phyloP scores from a whole-genome alignment of 108 stramenopile genomes.

The Nitzschia inconspicua region DNA sequence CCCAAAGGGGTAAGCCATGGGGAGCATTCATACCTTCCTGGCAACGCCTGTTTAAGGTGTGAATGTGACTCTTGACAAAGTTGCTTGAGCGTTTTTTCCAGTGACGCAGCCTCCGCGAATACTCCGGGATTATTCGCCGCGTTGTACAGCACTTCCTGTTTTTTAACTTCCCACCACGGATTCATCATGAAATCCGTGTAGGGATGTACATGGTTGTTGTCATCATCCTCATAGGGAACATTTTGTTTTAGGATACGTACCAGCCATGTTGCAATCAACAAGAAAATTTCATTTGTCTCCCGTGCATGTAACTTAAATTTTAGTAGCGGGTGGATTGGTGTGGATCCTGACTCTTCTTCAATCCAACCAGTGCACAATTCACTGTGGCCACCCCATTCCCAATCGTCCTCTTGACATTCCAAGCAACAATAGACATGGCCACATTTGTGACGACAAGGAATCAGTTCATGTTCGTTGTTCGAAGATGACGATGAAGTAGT shows the following conservation, averaged over 20 bases:
- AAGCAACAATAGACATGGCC: constrained; percentile 48
- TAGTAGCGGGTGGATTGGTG: constrained; percentile 37
- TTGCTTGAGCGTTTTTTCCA: constrained; percentile 27
- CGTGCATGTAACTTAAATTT: constrained; percentile 50
- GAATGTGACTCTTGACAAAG: constrained; percentile 43
- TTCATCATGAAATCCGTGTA: constrained; percentile 51
- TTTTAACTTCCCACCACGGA: constrained; percentile 62
- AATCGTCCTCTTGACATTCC: constrained; percentile 56
- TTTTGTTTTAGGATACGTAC: constrained; percentile 21
- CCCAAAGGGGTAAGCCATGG: constrained; percentile 33
- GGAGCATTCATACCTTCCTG: not conserved
- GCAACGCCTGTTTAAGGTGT: constrained; percentile 27
- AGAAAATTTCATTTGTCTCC: constrained; percentile 59
- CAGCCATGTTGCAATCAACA: constrained; percentile 54
- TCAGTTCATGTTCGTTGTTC: constrained; percentile 13
- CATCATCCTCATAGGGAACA: constrained; percentile 26
- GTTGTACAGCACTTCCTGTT: not conserved
- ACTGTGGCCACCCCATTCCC: constrained; percentile 38
- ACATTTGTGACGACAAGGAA: constrained; percentile 52
- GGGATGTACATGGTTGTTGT: constrained; percentile 13
- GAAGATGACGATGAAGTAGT: too few relatives aligned
- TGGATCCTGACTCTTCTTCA: too few relatives aligned
- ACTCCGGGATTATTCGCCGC: constrained; percentile 4
- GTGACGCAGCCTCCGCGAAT: constrained; percentile 6
- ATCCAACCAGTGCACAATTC: constrained; percentile 53